A percentile compares a stretch with the other conserved stretches of the same genome.
Evolutionary conservation across 1,139 yeast species (phyloP).

Genomic region (Hyphopichia pseudoburtonii): DNA sequence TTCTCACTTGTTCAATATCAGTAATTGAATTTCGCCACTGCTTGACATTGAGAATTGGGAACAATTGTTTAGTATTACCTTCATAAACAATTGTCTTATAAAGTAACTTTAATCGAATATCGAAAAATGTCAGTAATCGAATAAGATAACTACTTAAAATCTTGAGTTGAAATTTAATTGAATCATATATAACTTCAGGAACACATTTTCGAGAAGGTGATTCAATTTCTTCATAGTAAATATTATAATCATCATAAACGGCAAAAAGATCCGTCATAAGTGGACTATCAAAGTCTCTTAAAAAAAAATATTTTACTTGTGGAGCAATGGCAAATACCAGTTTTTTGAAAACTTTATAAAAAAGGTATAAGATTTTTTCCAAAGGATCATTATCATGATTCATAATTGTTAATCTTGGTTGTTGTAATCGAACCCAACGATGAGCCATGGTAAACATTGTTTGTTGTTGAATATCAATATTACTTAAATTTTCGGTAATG

Average conservation of each 20-base stretch:
- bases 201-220: slow-evolving; percentile 14
- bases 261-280: slow-evolving; percentile 40
- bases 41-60: slow-evolving; percentile 32
- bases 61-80: slow-evolving; percentile 18
- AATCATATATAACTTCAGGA: slow-evolving; percentile 17
- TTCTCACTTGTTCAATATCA: slow-evolving; percentile 25
- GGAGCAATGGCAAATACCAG: slow-evolving; percentile 39
- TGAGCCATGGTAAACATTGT: slow-evolving; percentile 36
- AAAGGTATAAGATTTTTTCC: slow-evolving; percentile 34
- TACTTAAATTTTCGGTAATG: slow-evolving; percentile 22
- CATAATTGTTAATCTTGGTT: slow-evolving; percentile 27
- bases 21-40: slow-evolving; percentile 29
- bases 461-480: slow-evolving; percentile 35
- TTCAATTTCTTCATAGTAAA: slow-evolving; percentile 22
- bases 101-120: slow-evolving; percentile 21
- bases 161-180: slow-evolving; percentile 21
- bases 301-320: slow-evolving; percentile 41
- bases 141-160: slow-evolving; percentile 31
- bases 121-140: slow-evolving; percentile 32
- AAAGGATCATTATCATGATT: slow-evolving; percentile 26
- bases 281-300: slow-evolving; percentile 46
- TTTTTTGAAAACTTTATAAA: slow-evolving; percentile 36
- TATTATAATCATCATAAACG: slow-evolving; percentile 25
- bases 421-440: slow-evolving; percentile 41
- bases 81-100: slow-evolving; percentile 32